Base-by-base conservation (phyloP, 2,329 filamentous ascomycete genomes). In the Keithomyces neogunnii region DNA sequence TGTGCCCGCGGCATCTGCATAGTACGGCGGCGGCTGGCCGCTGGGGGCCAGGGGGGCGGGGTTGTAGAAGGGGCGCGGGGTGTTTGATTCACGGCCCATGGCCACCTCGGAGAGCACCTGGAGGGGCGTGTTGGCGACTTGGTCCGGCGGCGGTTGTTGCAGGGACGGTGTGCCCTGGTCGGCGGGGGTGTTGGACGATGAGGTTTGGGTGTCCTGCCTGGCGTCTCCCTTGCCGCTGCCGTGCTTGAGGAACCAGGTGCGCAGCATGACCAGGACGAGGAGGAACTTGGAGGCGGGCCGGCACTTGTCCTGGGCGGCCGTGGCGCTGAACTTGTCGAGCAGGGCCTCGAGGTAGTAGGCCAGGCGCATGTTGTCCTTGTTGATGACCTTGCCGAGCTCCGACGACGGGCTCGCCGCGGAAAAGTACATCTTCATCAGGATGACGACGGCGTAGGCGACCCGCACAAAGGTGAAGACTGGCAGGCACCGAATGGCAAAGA, bases 391-490 rank as follows among this genome's bases (percentile, higher is more conserved):
- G n/a, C 82, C 82, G 1, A 91, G 75, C 57, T 85, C 82, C 13
- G 80, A 84, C 40, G 78, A 76, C 1, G 83, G 78, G 11, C 78
- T 76, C 2, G 79, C 78, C 3, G 84, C 81, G 7, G 83, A 80
- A 47, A 86, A 84, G 66, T 85, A 85, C 55, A 90, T 78, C 66
- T 89, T 89, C 63, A 88, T 85, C 38, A 89, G 71, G 33, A 87
- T 80, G 26, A 89, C 83, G 2, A 84, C 76, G 5, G 82, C 82
- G 61, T 88, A 89, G 9, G 85, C 81, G 19, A 88, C 80, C 31
- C 86, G 81, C 13, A 88, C 85, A 59, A 87, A 83, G 63, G 80
- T 81, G 60, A 86, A 84, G 3, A 86, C 84, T 19, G 87, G 86
- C 8, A 89, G 64, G 51, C 77, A 84, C 49, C 83, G 80, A 40